A percentile compares a stretch with the other conserved stretches of the same genome.
These are phyloP conservation scores for Gypsophila paniculata DNA, from an alignment of 179 eudicot genomes.

Conservation along the genomic window DNA sequence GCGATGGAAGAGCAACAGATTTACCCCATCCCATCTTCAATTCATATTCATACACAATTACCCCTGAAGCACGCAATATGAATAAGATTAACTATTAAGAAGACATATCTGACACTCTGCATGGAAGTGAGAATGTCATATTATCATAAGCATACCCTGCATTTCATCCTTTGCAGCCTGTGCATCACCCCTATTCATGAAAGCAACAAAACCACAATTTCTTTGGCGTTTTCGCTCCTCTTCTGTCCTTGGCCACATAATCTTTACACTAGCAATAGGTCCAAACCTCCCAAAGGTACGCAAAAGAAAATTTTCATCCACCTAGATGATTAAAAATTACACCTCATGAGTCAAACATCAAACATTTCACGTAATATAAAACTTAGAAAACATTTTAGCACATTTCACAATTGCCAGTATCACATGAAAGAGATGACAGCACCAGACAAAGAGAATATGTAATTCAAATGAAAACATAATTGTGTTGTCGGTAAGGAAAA, in stretches of 20 bases:
- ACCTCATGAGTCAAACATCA: conserved; percentile 4
- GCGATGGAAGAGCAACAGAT: conserved; percentile 95
- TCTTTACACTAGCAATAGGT: conserved; percentile 97
- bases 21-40: conserved; percentile 99
- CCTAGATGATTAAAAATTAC: conserved; percentile 37
- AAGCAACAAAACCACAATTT: conserved; percentile 98
- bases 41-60: conserved; percentile 87
- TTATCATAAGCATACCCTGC: conserved; percentile 62
- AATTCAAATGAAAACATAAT: not conserved
- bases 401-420: conserved; percentile 4
- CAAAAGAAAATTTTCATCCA: conserved; percentile 93
- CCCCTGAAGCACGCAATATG: conserved; percentile 51
- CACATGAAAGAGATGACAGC: not conserved
- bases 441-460: not conserved
- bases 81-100: conserved; percentile 29
- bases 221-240: conserved; percentile 91
- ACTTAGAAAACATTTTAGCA: not conserved
- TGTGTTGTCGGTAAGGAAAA: not conserved
- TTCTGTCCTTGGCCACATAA: conserved; percentile 99
- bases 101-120: conserved; percentile 7
- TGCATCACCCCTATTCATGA: conserved; percentile 93
- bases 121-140: conserved; percentile 7
- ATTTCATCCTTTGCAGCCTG: conserved; percentile 99
- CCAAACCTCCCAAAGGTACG: conserved; percentile 98
- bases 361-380: not conserved